Conservation (phyloP, 2,329 filamentous ascomycete genomes). For the Raffaelea albimanens region DNA sequence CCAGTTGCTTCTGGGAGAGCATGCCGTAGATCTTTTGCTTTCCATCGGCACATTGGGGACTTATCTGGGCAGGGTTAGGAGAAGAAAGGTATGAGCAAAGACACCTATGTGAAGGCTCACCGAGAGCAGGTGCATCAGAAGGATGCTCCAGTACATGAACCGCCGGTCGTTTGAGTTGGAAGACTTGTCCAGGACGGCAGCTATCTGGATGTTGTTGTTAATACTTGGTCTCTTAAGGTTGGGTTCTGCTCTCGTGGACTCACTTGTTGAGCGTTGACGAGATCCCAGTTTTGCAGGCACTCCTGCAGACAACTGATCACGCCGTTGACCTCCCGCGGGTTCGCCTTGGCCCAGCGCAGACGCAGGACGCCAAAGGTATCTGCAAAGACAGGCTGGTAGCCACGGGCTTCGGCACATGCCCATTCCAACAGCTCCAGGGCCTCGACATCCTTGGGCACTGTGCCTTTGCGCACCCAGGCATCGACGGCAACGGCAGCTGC, state of each 20-base stretch:
- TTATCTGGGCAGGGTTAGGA: constrained; percentile 25
- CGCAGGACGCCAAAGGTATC: constrained; percentile 41
- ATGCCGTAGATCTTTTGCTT: constrained; percentile 43
- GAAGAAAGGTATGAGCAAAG: background rate
- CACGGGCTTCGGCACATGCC: constrained; percentile 27
- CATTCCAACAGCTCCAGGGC: constrained; percentile 46
- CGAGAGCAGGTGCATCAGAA: constrained; percentile 42
- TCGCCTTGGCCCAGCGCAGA: constrained; percentile 40
- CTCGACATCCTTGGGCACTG: constrained; percentile 38
- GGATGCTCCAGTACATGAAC: constrained; percentile 46
- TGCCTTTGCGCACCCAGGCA: constrained; percentile 35
- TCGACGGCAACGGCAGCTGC: constrained; percentile 34
- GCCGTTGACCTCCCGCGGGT: constrained; percentile 30
- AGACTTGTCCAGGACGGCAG: constrained; percentile 41
- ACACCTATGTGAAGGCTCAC: constrained; percentile 23
- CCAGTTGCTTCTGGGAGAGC: constrained; percentile 40
- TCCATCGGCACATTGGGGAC: constrained; percentile 33
- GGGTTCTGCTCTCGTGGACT: constrained; percentile 31
- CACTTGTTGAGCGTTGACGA: constrained; percentile 47
- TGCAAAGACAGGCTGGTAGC: constrained; percentile 26
- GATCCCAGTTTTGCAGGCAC: constrained; percentile 45
- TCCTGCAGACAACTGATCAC: constrained; percentile 38
- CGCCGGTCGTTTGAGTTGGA: constrained; percentile 34
- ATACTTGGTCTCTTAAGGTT: background rate
- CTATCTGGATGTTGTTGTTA: too few species aligned